A percentile compares a stretch with the other conserved stretches of the same genome.
Evolutionary conservation across 495 filamentous ascomycete species (phyloP).

Genomic region (Penicillium maclennaniae): DNA sequence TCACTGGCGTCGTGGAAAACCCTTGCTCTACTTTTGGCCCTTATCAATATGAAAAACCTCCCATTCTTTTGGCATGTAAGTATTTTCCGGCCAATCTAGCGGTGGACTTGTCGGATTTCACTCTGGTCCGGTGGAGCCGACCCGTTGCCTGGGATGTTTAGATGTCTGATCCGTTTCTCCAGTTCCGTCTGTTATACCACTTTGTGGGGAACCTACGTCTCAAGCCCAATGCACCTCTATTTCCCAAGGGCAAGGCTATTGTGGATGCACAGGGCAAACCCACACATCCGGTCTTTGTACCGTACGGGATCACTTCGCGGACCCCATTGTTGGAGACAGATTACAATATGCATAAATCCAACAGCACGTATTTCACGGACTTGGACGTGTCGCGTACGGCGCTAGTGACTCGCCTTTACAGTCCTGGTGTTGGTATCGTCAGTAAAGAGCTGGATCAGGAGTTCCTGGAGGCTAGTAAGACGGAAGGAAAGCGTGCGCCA

Average conservation of each 20-base stretch:
- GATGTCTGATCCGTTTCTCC: constrained; percentile 15
- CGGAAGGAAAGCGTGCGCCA: constrained; percentile 41
- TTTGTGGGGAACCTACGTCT: constrained; percentile 50
- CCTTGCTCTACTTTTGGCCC: constrained; percentile 49
- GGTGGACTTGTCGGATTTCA: background rate
- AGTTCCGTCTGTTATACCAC: constrained; percentile 50
- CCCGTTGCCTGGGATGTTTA: background rate
- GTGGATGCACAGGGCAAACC: constrained; percentile 30
- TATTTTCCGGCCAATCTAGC: constrained; percentile 7
- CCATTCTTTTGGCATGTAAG: constrained; percentile 64
- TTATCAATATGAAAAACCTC: constrained; percentile 59
- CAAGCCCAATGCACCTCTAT: constrained; percentile 35
- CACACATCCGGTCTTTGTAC: constrained; percentile 52
- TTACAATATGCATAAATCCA: constrained; percentile 70
- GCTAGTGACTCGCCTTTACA: constrained; percentile 56
- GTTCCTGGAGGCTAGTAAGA: constrained; percentile 28
- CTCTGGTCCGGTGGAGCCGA: background rate
- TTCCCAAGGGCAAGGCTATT: constrained; percentile 29
- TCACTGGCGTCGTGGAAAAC: constrained; percentile 48
- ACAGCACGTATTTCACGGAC: constrained; percentile 73
- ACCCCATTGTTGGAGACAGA: constrained; percentile 56
- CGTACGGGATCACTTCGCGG: constrained; percentile 50
- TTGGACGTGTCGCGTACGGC: constrained; percentile 66
- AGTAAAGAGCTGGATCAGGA: constrained; percentile 45
- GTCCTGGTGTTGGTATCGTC: constrained; percentile 51